These are phyloP conservation scores for Neocatenulostroma microsporum DNA, from an alignment of 2,329 filamentous ascomycete genomes.

Conservation along the genomic window DNA sequence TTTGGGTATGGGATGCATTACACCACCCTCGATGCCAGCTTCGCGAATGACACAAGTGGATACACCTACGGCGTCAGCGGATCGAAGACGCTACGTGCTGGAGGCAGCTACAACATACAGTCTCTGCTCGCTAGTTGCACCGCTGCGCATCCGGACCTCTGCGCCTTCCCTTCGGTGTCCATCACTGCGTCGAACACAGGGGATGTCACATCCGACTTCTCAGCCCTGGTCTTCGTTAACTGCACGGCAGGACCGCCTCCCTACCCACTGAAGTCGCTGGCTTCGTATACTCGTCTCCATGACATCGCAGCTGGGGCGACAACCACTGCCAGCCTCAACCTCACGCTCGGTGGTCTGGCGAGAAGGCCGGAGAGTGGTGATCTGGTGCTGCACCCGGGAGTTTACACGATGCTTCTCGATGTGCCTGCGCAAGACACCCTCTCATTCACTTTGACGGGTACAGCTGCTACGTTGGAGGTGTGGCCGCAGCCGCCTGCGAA, in stretches of 20 bases:
- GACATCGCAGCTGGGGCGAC: constrained; percentile 11
- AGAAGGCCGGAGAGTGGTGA: constrained; percentile 33
- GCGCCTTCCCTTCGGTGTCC: constrained; percentile 33
- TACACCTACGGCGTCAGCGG: constrained; percentile 28
- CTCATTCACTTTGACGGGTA: constrained; percentile 12
- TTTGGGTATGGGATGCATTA: constrained; percentile 41
- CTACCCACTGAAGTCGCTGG: constrained; percentile 37
- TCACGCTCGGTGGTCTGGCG: constrained; percentile 34
- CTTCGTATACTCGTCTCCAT: constrained; percentile 18
- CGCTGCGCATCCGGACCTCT: constrained; percentile 31
- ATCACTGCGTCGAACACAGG: constrained; percentile 34
- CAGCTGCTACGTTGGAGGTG: constrained; percentile 4
- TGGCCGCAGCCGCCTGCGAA: constrained; percentile 9
- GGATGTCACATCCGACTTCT: constrained; percentile 32
- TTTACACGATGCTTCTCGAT: constrained; percentile 36
- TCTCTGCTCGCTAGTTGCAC: constrained; percentile 31
- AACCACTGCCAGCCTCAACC: constrained; percentile 25
- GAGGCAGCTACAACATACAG: constrained; percentile 28
- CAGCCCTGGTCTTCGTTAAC: constrained; percentile 34
- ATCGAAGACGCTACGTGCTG: background rate
- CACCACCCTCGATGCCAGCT: constrained; percentile 30
- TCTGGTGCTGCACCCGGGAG: constrained; percentile 35
- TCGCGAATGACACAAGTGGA: constrained; percentile 9
- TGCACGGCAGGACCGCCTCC: constrained; percentile 34
- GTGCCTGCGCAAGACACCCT: constrained; percentile 31